Base-by-base conservation (phyloP, 495 filamentous ascomycete genomes). In the Sphaerosporella brunnea region DNA sequence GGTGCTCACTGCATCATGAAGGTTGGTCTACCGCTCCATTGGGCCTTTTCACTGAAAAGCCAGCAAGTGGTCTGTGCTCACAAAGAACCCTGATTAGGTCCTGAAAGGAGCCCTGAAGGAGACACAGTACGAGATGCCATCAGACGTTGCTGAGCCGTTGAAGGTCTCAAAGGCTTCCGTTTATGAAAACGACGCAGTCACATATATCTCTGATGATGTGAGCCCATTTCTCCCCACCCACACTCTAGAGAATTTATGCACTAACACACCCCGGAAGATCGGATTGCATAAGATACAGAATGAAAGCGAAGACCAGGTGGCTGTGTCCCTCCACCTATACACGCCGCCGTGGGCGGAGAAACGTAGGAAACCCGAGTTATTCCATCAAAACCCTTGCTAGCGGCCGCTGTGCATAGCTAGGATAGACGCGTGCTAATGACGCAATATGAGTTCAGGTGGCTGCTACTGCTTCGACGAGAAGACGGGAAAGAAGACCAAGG, bases 261-360 rank as follows among this genome's bases (percentile, higher is more conserved):
- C n/a, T 3, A 18, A 8, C 18, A 23, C 23, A 11, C 41, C 11
- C 41, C 24, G 13, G 18, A 55, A 79, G 71, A 73, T 93, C 35
- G 87, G 87, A 2, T 67, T 95, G 10, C 87, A 94, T 61, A 71
- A 74, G 9, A 80, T 95, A 28, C 74, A 74, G 50, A 95, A 94
- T 53, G 73, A 73, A 4, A 73, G 78, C 60, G 64, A 67, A 2
- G 66, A 72, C 42, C 73, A 86, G 50, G 73, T 77, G 53, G 87
- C 88, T 50, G 77, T 94, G 45, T 90, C 84, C 26, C 66, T 95
- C 36, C 87, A 95, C 65, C 62, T 94, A 36, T 93, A 93, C 58
- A 92, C 85, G 1, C 87, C 87, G 36, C 86, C 87, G 4, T 88
- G 92, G 55, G 84, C 85, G 7, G 58, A 62, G 30, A 65, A 59